These are phyloP conservation scores for Podospora bellae-mahoneyi DNA, from an alignment of 495 filamentous ascomycete genomes.

Conservation along the genomic window DNA sequence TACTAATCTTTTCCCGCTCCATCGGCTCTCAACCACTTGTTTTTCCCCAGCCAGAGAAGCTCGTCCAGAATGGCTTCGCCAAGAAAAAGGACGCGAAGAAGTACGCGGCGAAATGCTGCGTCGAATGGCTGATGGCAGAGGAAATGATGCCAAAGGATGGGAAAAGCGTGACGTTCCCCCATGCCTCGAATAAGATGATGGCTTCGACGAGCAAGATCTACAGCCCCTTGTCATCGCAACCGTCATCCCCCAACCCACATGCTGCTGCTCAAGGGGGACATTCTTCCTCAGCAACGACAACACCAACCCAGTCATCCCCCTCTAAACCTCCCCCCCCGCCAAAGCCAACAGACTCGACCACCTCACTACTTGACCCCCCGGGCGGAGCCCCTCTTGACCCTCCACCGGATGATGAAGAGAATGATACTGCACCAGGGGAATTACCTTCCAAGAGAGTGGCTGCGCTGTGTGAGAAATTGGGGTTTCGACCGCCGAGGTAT, in stretches of 20 bases:
- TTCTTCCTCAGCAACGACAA: neutral
- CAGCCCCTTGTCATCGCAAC: neutral
- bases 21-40: too few species aligned
- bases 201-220: neutral
- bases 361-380: neutral
- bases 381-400: neutral
- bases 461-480: neutral
- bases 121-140: conserved; percentile 36
- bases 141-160: conserved; percentile 26
- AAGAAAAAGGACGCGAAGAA: conserved; percentile 45
- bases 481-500: neutral
- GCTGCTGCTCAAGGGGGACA: too few species aligned
- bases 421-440: neutral
- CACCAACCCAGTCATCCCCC: neutral
- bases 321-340: neutral
- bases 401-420: neutral
- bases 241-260: neutral
- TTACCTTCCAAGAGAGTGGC: neutral
- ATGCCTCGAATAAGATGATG: neutral
- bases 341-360: neutral
- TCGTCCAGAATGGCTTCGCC: conserved; percentile 25
- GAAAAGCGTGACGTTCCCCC: conserved; percentile 18
- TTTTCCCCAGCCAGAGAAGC: neutral
- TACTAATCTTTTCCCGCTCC: neutral
- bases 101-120: conserved; percentile 44